Evolutionary conservation across 2,329 filamentous ascomycete species (phyloP), one percentile per base, ranked within the genome.

Genomic region (Alternaria novae-zelandiae): DNA sequence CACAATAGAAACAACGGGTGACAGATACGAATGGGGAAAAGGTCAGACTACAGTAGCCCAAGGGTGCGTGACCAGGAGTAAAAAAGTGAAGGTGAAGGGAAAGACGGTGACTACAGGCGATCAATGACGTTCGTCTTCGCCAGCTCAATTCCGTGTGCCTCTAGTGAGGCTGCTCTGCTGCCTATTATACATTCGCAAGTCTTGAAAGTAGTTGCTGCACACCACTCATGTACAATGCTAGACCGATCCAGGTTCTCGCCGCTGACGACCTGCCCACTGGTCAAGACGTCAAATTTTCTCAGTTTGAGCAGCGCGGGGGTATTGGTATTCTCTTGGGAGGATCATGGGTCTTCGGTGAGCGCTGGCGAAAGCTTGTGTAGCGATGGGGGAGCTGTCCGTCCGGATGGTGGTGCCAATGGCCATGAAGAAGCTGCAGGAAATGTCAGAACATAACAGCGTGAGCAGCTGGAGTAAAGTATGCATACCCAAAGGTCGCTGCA

Each of bases 401-500:
- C 96, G 91, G 76, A 99, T 97, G 47, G 97, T 94, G 73, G 93
- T 97, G 72, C 96, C 96, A 73, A 99, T 97, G 61, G 93, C 95
- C 96, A 99, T 99, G 87, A 99, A 99, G 84, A 98, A 97, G 58
- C 87, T 89, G 70, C 7, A 17, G 10, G 11, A 23, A 5, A 41
- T n/a, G 71, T 76, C 59, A 79, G 71, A 59, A n/a, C 28, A 15
- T 25, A 43, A 5, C 13, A 36, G 5, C 28, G n/a, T 10, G 17
- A 30, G 10, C 9, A 6, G 7, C 17, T 21, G 8, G 15, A 44
- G 23, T 11, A 36, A 6, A 25, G 3, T 20, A 20, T 54, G 73
- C 86, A 67, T 88, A 97, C 95, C 95, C 96, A 80, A 99, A 99
- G 10, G 95, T 98, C 50, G 94, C 93, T 44, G 94, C 94, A 25